A percentile compares a stretch with the other conserved stretches of the same genome.
Evolutionary conservation across 352 stramenopile species (phyloP).

Genomic region (Pythium plurisporium): DNA sequence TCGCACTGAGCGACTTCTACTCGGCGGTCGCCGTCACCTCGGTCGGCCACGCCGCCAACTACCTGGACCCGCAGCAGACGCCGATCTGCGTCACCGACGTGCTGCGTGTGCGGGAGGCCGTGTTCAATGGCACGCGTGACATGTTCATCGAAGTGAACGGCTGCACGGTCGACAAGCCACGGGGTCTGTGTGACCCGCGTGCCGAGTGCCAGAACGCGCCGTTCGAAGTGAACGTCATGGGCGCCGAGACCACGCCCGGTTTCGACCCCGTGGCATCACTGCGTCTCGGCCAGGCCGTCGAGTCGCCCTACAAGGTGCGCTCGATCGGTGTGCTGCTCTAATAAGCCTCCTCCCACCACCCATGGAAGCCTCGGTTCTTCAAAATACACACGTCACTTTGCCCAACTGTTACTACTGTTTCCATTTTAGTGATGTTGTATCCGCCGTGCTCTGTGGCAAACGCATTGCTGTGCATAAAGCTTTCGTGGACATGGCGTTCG

Average conservation of each 20-base stretch:
- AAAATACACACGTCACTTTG: too few species aligned
- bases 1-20: background rate
- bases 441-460: too few species aligned
- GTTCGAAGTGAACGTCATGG: constrained; percentile 14
- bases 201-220: background rate
- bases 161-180: constrained; percentile 1
- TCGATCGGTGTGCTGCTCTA: constrained; percentile 14
- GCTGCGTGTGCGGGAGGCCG: constrained; percentile 13
- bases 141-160: constrained; percentile 14
- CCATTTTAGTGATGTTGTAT: too few species aligned
- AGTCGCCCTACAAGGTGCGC: constrained; percentile 12
- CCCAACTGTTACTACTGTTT: too few species aligned
- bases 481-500: too few species aligned
- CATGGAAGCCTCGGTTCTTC: too few species aligned
- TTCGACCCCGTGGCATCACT: constrained; percentile 6
- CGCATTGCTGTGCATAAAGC: too few species aligned
- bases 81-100: constrained; percentile 12
- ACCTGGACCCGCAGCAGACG: background rate
- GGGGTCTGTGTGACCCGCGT: background rate
- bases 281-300: background rate
- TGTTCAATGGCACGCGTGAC: constrained; percentile 4
- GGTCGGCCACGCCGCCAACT: constrained; percentile 12
- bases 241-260: background rate
- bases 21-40: constrained; percentile 5
- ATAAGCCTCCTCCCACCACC: background rate